Evolutionary conservation across 441 rosid species (phyloP).

Genomic region (Mallotus japonicus): DNA sequence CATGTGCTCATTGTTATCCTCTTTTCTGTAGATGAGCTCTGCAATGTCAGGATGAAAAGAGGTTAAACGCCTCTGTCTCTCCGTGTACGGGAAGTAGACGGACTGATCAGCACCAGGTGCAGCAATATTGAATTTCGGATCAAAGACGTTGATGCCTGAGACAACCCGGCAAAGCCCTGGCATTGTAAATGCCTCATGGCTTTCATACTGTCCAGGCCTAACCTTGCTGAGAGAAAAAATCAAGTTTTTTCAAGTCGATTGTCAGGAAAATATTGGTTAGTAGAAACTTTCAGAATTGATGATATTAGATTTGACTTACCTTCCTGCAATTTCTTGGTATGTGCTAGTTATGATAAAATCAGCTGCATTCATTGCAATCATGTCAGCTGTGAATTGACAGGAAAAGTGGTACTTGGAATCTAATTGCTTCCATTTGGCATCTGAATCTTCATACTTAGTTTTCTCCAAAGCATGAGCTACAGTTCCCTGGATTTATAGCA

Average conservation of each 20-base stretch:
- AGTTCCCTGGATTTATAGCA: slow-evolving; percentile 48
- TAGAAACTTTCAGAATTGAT: not conserved
- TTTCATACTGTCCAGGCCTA: slow-evolving; percentile 86
- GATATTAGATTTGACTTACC: slow-evolving; percentile 34
- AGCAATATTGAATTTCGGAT: slow-evolving; percentile 88
- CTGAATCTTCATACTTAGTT: slow-evolving; percentile 88
- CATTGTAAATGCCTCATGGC: slow-evolving; percentile 77
- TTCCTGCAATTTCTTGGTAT: slow-evolving; percentile 96
- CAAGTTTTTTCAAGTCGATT: not conserved
- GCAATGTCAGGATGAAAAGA: slow-evolving; percentile 67
- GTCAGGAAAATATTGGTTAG: not conserved
- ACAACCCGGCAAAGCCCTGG: slow-evolving; percentile 86
- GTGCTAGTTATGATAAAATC: slow-evolving; percentile 90
- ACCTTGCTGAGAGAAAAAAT: slow-evolving; percentile 52
- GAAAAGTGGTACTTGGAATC: slow-evolving; percentile 90
- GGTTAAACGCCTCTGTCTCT: slow-evolving; percentile 44
- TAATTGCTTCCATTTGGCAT: slow-evolving; percentile 77
- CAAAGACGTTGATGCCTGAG: slow-evolving; percentile 85
- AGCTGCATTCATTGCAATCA: slow-evolving; percentile 77
- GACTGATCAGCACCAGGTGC: slow-evolving; percentile 96
- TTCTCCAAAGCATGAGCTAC: slow-evolving; percentile 94
- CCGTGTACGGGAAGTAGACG: slow-evolving; percentile 75
- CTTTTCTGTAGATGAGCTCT: slow-evolving; percentile 61
- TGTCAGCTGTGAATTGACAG: slow-evolving; percentile 88
- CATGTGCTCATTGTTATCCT: slow-evolving; percentile 75